A percentile compares a stretch with the other conserved stretches of the same genome.
Evolutionary conservation across 306 rosid species (phyloP).

Genomic region (Gastrolobium bilobum): DNA sequence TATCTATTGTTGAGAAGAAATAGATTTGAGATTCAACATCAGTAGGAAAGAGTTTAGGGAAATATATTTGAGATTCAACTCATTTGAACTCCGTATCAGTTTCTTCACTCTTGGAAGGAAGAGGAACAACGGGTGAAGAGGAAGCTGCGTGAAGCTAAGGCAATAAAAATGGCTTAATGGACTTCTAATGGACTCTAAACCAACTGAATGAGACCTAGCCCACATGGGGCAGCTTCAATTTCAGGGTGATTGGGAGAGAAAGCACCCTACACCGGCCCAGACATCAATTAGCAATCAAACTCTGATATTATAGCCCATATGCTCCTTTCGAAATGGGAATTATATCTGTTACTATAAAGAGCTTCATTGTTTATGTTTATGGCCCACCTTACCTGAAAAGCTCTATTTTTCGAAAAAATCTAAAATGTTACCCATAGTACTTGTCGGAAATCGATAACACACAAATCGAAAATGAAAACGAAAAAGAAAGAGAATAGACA

Average conservation of each 20-base stretch:
- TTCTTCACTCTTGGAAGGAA: neutral
- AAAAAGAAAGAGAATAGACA: too few relatives aligned
- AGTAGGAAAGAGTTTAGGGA: neutral
- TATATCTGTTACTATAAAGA: slow-evolving; percentile 13
- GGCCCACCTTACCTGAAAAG: slow-evolving; percentile 43
- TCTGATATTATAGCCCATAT: slow-evolving; percentile 33
- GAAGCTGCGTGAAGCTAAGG: slow-evolving; percentile 4
- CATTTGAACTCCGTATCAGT: neutral
- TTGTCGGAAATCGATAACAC: too few relatives aligned
- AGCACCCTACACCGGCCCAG: slow-evolving; percentile 35
- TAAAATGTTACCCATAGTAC: too few relatives aligned
- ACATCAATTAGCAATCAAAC: slow-evolving; percentile 35
- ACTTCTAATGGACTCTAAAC: neutral
- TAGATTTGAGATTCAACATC: neutral
- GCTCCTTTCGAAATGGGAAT: slow-evolving; percentile 38
- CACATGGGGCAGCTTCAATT: neutral
- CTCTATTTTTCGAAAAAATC: neutral
- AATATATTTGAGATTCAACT: neutral
- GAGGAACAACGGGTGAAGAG: neutral
- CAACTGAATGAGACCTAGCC: slow-evolving; percentile 32
- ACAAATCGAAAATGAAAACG: too few relatives aligned
- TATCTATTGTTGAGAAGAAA: slow-evolving; percentile 1
- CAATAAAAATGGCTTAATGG: neutral
- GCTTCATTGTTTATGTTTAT: slow-evolving; percentile 9
- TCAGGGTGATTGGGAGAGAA: slow-evolving; percentile 35